phyloP scores from a whole-genome alignment of 78 protist genomes.

The Emiliania huxleyi region DNA sequence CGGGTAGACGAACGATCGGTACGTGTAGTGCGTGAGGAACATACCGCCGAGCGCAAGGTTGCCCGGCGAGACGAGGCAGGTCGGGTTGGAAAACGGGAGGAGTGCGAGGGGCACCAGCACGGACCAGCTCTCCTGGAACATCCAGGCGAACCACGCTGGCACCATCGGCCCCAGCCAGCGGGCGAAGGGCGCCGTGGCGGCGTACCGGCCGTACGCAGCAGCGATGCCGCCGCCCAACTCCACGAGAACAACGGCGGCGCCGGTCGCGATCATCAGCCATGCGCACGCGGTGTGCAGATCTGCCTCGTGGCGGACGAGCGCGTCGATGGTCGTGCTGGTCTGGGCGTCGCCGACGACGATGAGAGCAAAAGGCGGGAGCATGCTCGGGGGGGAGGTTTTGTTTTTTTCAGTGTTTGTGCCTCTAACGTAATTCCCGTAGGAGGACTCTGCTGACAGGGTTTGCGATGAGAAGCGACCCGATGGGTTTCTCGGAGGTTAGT shows the following conservation, averaged over 20 bases:
- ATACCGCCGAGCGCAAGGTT: neutral
- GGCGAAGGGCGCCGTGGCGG: neutral
- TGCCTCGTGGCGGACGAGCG: neutral
- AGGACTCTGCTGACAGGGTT: too few species aligned
- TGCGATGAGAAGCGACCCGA: too few species aligned
- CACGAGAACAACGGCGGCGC: neutral
- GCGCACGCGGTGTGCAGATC: neutral
- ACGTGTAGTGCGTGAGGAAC: neutral
- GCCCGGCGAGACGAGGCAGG: neutral
- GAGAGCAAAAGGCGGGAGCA: too few species aligned
- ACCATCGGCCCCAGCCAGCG: neutral
- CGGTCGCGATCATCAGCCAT: neutral
- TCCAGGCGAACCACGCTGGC: neutral
- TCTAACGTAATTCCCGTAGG: too few species aligned
- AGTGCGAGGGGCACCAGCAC: neutral
- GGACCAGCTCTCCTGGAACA: conserved; percentile 10
- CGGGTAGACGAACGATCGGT: neutral
- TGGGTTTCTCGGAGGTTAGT: too few species aligned
- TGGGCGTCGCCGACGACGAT: too few species aligned
- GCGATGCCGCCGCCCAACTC: neutral
- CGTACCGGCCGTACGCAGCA: neutral
- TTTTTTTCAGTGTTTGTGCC: too few species aligned
- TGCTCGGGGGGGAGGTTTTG: too few species aligned
- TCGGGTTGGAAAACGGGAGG: neutral
- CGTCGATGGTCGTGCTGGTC: too few species aligned